Evolutionary conservation across 176 grass and related monocot genomes (phyloP), one percentile per base, ranked within the genome.

Genomic region (Ananas comosus): DNA sequence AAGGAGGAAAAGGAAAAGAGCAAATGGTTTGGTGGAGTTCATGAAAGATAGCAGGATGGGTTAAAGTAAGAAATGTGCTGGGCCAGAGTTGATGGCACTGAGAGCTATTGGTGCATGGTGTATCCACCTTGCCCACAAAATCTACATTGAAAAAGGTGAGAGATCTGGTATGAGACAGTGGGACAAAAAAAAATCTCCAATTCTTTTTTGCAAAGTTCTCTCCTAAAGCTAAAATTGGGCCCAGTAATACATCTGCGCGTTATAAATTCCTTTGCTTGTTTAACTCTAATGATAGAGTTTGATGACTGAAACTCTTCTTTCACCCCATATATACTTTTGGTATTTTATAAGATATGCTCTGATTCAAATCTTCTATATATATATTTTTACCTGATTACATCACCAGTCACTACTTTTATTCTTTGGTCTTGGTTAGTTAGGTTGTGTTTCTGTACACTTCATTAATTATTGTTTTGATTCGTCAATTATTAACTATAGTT

Each of bases 271-370:
- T 42, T 18, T 12, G 50, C 63, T 76, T 67, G 73, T 76, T 64
- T 76, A 42, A 42, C 5, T 22, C 16, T 51, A 47, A 69, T 69
- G 22, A 69, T 61, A 68, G 29, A 61, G 74, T 50, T 56, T 76
- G 51, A 51, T 69, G 63, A 67, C 51, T 51, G 42, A 42, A 49
- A 67, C 25, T 56, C n/a, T 52, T 67, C 11, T 19, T 14, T 48
- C 61, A 76, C 56, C 14, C 23, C 65, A 57, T 76, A 57, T 76
- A 42, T 65, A 23, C 69, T 76, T 76, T 77, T 77, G 65, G 66
- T 63, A 27, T 10, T 67, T 49, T 58, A 69, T 52, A 69, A 63
- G 75, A 69, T 69, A 28, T 77, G 65, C 47, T 77, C 23, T 48
- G 64, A 69, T 77, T 13, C 59, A 13, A 58, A 28, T 12, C 27